Evolutionary conservation across 257 asterid genomes (phyloP), one percentile per base, ranked within the genome.

Genomic region (Solanum sparsipilum): DNA sequence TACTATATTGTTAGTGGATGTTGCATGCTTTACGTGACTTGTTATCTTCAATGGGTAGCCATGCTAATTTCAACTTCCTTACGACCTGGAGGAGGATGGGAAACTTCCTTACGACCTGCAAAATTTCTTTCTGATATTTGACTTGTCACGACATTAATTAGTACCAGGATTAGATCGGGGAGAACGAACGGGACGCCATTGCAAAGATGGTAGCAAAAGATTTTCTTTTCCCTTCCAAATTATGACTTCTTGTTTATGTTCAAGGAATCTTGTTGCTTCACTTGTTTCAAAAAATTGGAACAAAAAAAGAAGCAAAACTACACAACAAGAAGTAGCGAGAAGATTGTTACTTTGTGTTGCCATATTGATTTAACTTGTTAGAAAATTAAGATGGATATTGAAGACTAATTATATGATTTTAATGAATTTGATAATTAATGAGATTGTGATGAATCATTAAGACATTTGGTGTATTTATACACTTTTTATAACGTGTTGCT

Each of bases 181-280:
- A 48, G 88, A 15, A 44, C 34, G 63, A 44, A 86, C 52, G 1
- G 34, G 23, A 3, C 27, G 88, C 84, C 71, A 86, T 75, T 86
- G 88, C 4, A 86, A 36, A 31, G 88, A 86, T 41, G 83, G 10
- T 56, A 86, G 44, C 32, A 86, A 16, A 70, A 86, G 34, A 48
- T 89, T 89, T 63, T 46, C 89, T 31, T 72, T 72, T 72, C 44
- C 76, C 38, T 29, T 70, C 89, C 41, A 81, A 89, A 90, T 65
- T 25, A 65, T 90, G 93, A 92, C 89, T 67, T 89, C 58, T 29
- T 86, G 48, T 88, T 91, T 89, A 35, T 90, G 90, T 7, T 90
- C 89, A 6, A 92, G 91, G 31, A 92, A 73, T 75, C 96, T 84
- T 34, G 90, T 20, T 4, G 92, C 93, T 89, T 91, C 88, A 58